Evolutionary conservation across 768 basidiomycete species (phyloP).

Genomic region (Kwoniella dejecticola): DNA sequence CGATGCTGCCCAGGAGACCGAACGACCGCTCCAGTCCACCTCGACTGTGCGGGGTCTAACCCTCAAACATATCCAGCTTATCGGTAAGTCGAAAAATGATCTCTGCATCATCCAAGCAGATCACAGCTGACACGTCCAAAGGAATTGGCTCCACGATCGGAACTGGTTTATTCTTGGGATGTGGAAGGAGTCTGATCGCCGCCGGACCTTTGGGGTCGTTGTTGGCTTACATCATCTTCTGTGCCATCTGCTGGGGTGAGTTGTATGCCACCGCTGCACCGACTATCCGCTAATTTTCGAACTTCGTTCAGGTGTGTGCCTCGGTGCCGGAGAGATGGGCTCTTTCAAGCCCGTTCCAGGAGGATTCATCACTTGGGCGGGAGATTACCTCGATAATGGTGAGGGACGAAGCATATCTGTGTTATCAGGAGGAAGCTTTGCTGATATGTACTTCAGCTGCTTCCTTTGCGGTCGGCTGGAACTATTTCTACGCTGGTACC

Average conservation of each 20-base stretch:
- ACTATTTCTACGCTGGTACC: conserved; percentile 16
- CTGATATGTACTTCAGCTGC: not conserved
- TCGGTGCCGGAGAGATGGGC: conserved; percentile 17
- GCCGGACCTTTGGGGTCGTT: conserved; percentile 13
- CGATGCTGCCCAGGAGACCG: not conserved
- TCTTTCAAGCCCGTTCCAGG: conserved; percentile 17
- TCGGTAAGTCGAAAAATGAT: conserved; percentile 4
- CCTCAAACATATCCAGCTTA: conserved; percentile 13
- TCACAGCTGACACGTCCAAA: not conserved
- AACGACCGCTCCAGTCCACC: not conserved
- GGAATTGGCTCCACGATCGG: conserved; percentile 15
- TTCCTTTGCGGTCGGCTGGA: conserved; percentile 14
- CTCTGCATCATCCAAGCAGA: not conserved
- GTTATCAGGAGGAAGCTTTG: no score
- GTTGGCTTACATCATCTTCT: conserved; percentile 10
- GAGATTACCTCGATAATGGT: conserved; percentile 6
- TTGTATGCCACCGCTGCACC: not conserved
- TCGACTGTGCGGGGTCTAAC: conserved; percentile 6
- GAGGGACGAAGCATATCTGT: not conserved
- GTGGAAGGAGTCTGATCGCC: conserved; percentile 9
- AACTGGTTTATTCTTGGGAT: conserved; percentile 15
- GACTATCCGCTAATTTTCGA: not conserved
- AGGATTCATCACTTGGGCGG: conserved; percentile 18
- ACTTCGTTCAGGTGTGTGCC: conserved; percentile 1
- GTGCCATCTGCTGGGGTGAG: conserved; percentile 12